phyloP scores from a whole-genome alignment of 1,284 basidiomycete species.

The Erythrobasidium hasegawianum region DNA sequence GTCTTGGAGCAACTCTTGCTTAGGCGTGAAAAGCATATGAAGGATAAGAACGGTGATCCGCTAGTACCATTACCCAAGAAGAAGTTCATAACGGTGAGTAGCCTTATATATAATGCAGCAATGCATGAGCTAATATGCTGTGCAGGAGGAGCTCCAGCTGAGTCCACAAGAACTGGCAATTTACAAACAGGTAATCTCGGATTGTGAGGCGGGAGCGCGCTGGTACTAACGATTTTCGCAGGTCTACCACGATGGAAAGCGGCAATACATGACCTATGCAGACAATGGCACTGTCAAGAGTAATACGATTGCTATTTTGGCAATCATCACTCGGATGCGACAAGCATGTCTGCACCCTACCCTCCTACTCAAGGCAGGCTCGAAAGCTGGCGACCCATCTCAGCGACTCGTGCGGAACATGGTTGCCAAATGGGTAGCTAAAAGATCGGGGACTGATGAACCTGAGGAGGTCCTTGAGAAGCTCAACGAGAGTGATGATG shows the following conservation, averaged over 20 bases:
- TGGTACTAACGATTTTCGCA: background rate
- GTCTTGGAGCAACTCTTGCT: slow-evolving; percentile 83
- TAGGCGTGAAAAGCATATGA: slow-evolving; percentile 92
- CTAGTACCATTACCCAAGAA: slow-evolving; percentile 89
- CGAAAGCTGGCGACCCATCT: slow-evolving; percentile 19
- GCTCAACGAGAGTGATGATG: slow-evolving; percentile 39
- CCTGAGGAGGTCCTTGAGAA: slow-evolving; percentile 29
- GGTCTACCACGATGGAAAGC: slow-evolving; percentile 36
- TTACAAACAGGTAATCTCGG: slow-evolving; percentile 8
- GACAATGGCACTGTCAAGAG: slow-evolving; percentile 39
- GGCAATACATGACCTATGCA: slow-evolving; percentile 38
- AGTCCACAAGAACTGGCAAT: slow-evolving; percentile 40
- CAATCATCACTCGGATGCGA: slow-evolving; percentile 51
- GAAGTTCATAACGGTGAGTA: slow-evolving; percentile 54
- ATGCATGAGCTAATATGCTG: background rate
- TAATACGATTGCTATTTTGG: slow-evolving; percentile 51
- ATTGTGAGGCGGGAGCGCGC: background rate
- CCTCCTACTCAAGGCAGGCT: slow-evolving; percentile 47
- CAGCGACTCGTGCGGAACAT: slow-evolving; percentile 9
- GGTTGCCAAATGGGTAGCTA: slow-evolving; percentile 32
- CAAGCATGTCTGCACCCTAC: slow-evolving; percentile 52
- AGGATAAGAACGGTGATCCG: slow-evolving; percentile 75
- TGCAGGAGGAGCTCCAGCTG: slow-evolving; percentile 36
- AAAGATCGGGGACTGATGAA: slow-evolving; percentile 24
- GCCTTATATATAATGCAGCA: no score